Conservation (phyloP, 495 filamentous ascomycete species). For the Acidiella bohemica region DNA sequence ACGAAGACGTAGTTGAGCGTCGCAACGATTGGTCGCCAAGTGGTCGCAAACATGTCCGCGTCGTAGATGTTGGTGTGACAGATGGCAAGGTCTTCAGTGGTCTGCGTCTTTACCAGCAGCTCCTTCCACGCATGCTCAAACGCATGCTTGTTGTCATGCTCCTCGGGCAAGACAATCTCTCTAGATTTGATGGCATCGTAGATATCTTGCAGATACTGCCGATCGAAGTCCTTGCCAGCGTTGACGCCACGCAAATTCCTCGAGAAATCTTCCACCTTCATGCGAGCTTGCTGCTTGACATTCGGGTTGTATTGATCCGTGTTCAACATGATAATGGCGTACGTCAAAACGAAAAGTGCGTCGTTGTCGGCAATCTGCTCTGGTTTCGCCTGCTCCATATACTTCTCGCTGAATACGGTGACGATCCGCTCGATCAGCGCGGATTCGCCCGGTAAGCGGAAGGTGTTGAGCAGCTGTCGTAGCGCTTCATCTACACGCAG, state of each 20-base stretch:
- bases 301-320: slow-evolving; percentile 95
- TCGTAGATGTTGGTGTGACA: slow-evolving; percentile 93
- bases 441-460: slow-evolving; percentile 88
- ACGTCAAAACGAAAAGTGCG: slow-evolving; percentile 79
- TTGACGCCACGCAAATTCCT: slow-evolving; percentile 85
- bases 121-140: slow-evolving; percentile 98
- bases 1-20: slow-evolving; percentile 97
- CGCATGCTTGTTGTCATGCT: slow-evolving; percentile 89
- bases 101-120: slow-evolving; percentile 71
- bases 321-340: slow-evolving; percentile 94
- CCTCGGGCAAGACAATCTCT: slow-evolving; percentile 93
- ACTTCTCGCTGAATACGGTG: slow-evolving; percentile 72
- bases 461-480: slow-evolving; percentile 74
- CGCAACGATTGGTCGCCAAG: slow-evolving; percentile 88
- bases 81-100: slow-evolving; percentile 55
- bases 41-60: slow-evolving; percentile 92
- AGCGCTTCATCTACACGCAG: slow-evolving; percentile 84
- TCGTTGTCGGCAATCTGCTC: slow-evolving; percentile 76
- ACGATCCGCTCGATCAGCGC: slow-evolving; percentile 88
- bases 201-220: slow-evolving; percentile 74
- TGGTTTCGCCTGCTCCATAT: slow-evolving; percentile 56
- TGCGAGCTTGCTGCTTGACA: slow-evolving; percentile 63
- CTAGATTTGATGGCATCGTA: slow-evolving; percentile 82
- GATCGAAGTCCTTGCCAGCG: slow-evolving; percentile 66
- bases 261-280: slow-evolving; percentile 68